phyloP scores from a whole-genome alignment of 306 rosid species.

The Mucuna pruriens region DNA sequence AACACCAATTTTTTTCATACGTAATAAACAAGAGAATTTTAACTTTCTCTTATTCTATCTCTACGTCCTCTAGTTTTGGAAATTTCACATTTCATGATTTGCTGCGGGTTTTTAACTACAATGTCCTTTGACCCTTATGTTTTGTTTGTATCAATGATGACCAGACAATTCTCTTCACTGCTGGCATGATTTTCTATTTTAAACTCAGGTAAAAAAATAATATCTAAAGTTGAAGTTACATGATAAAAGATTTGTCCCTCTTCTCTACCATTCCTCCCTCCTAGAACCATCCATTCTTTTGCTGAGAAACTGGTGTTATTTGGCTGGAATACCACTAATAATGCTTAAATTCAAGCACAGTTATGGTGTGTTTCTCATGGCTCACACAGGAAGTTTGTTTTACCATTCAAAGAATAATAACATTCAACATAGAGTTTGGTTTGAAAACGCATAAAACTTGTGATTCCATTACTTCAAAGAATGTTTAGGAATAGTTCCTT shows the following conservation, averaged over 20 bases:
- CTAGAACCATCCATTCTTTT: conserved; percentile 13
- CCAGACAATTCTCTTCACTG: conserved; percentile 4
- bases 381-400: not conserved
- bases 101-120: conserved; percentile 1
- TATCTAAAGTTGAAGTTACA: not conserved
- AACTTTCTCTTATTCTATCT: conserved; percentile 5
- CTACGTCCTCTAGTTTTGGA: conserved; percentile 17
- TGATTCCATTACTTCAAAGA: conserved; percentile 38
- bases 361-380: not conserved
- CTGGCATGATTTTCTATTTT: conserved; percentile 12
- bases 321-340: not conserved
- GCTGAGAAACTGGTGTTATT: not conserved
- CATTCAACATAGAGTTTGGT: conserved; percentile 2
- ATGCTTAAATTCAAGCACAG: not conserved
- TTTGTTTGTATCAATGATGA: conserved; percentile 8
- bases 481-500: conserved; percentile 31
- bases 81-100: conserved; percentile 8
- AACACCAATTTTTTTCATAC: conserved; percentile 7
- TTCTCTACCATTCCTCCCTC: not conserved
- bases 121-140: not conserved
- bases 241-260: not conserved
- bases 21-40: conserved; percentile 11
- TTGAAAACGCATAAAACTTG: not conserved
- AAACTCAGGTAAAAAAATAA: not conserved
- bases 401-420: not conserved